Conservation (phyloP, 768 basidiomycete genomes). For the Boletus vinaceobasis region DNA sequence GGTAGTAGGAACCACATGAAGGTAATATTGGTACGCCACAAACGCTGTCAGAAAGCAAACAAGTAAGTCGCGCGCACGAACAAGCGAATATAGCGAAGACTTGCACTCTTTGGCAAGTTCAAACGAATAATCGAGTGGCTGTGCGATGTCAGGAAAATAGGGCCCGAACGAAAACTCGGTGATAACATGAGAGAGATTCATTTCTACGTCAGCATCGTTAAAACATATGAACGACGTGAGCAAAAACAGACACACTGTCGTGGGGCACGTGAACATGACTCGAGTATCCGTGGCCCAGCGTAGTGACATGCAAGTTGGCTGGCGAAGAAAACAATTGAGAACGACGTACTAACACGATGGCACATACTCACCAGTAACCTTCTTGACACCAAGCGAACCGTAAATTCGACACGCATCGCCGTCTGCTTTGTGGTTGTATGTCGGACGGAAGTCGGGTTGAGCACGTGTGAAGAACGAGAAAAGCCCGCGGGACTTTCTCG, state of each 20-base stretch:
- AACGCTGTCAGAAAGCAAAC: constrained; percentile 52
- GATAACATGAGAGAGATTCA: constrained; percentile 97
- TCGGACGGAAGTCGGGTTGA: constrained; percentile 57
- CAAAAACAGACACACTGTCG: constrained; percentile 48
- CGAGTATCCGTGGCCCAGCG: constrained; percentile 91
- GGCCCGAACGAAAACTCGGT: constrained; percentile 97
- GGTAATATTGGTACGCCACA: constrained; percentile 89
- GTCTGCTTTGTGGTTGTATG: constrained; percentile 64
- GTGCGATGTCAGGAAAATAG: constrained; percentile 91
- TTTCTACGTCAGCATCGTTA: constrained; percentile 47
- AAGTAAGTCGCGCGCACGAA: neutral
- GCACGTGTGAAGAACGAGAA: constrained; percentile 53
- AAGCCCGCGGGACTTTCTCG: constrained; percentile 70
- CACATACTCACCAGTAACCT: constrained; percentile 67
- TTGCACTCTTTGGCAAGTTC: constrained; percentile 68
- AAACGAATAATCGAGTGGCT: constrained; percentile 90
- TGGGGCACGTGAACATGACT: constrained; percentile 88
- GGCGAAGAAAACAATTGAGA: neutral
- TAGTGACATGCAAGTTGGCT: constrained; percentile 94
- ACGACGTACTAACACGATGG: neutral
- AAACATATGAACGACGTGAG: neutral
- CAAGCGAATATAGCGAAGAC: neutral
- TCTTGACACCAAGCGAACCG: constrained; percentile 80
- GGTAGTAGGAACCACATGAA: constrained; percentile 93
- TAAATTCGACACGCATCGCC: constrained; percentile 83